Evolutionary conservation across 768 basidiomycete genomes (phyloP).

Genomic region (Amanita phalloides): DNA sequence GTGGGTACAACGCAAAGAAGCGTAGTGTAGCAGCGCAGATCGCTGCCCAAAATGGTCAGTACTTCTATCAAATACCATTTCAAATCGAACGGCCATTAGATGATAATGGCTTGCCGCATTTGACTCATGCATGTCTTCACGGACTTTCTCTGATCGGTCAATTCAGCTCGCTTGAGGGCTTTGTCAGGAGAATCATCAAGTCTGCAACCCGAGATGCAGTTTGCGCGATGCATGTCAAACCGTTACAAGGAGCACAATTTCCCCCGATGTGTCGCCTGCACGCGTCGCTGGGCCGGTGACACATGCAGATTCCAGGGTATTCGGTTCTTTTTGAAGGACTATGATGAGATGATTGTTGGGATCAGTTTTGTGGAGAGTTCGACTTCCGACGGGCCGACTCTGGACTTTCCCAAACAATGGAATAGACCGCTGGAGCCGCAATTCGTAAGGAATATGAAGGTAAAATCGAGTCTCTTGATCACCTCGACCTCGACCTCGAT

Average conservation of each 20-base stretch:
- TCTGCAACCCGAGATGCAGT: slow-evolving; percentile 57
- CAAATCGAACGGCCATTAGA: slow-evolving; percentile 1
- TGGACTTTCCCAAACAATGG: slow-evolving; percentile 62
- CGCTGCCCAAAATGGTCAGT: slow-evolving; percentile 53
- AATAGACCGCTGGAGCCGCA: slow-evolving; percentile 41
- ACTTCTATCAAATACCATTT: slow-evolving; percentile 4
- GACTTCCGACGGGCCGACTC: slow-evolving; percentile 42
- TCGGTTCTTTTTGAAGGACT: slow-evolving; percentile 62
- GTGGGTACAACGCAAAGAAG: slow-evolving; percentile 64
- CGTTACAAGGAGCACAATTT: slow-evolving; percentile 63
- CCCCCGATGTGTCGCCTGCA: slow-evolving; percentile 76
- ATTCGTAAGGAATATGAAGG: slow-evolving; percentile 55
- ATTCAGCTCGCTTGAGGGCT: slow-evolving; percentile 7
- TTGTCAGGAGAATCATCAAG: slow-evolving; percentile 15
- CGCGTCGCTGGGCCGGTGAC: slow-evolving; percentile 80
- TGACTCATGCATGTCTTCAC: neutral
- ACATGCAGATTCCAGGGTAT: slow-evolving; percentile 85
- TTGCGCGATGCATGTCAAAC: slow-evolving; percentile 78
- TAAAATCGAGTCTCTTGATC: slow-evolving; percentile 14
- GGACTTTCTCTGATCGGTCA: slow-evolving; percentile 7
- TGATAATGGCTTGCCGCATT: neutral
- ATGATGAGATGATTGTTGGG: slow-evolving; percentile 45
- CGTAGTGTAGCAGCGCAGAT: slow-evolving; percentile 60
- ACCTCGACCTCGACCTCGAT: slow-evolving; percentile 6
- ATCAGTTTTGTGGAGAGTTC: slow-evolving; percentile 62